Evolutionary conservation across 2,329 filamentous ascomycete genomes (phyloP), one percentile per base, ranked within the genome.

Genomic region (Coleophoma cylindrospora): DNA sequence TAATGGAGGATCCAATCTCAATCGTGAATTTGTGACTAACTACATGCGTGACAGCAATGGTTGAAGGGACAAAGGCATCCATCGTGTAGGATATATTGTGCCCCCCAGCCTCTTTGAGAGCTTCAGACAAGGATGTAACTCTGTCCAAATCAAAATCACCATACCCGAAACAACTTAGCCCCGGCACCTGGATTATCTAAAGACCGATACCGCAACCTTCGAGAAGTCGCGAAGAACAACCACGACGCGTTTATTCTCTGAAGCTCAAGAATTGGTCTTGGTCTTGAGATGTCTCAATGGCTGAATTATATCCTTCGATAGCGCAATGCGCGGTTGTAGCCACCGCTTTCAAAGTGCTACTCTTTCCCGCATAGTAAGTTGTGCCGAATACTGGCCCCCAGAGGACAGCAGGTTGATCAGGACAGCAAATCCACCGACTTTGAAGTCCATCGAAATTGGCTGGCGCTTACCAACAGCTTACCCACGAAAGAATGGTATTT

Each of bases 371-470:
- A 60, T 97, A 97, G 91, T 96, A 78, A 67, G 88, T 81, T 40
- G 45, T 10, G 40, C 47, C 34, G 9, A 12, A 12, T 10, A 10
- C 19, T 43, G 17, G 33, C 17, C 11, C 43, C 21, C 19, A 34
- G 15, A 17, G 15, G 52, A 45, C 56, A 59, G 19, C 59, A 45
- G 36, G 15, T 17, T 38, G 36, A 38, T 38, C 7, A 49, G 53
- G 57, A 51, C 69, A 96, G 91, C 76, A 96, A 95, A 77, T 99
- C 94, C 6, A 99, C 94, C 61, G 94, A 99, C 69, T 99, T 99
- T 64, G 94, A 99, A 70, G 94, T 99, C 49, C 94, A 99, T 71
- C 86, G 94, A 58, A 99, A 99, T 74, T 99, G 94, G 94, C 83
- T 99, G 38, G 94, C 94, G 56, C 90, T 97, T 60, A 97, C 94